Conservation (phyloP, 2,329 filamentous ascomycete genomes). For the Keithomyces neogunnii region DNA sequence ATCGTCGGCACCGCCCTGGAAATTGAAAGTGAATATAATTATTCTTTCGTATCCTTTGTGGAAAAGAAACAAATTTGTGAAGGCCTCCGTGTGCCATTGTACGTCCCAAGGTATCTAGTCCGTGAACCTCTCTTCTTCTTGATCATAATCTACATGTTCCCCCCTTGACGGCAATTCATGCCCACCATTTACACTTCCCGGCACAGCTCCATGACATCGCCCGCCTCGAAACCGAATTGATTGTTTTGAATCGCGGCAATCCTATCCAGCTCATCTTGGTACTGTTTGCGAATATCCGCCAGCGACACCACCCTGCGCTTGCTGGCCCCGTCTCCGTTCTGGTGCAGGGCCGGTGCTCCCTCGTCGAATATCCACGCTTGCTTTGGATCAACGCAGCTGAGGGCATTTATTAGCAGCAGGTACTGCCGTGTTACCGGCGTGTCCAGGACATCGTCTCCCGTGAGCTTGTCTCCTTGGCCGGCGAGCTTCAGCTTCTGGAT, state of each 20-base stretch:
- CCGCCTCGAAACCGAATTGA: constrained; percentile 67
- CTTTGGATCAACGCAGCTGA: constrained; percentile 72
- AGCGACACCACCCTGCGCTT: constrained; percentile 77
- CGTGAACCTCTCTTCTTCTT: constrained; percentile 5
- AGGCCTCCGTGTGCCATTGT: background rate
- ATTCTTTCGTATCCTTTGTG: constrained; percentile 17
- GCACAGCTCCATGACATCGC: constrained; percentile 44
- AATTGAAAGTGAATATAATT: constrained; percentile 13
- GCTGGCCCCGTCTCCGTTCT: constrained; percentile 14
- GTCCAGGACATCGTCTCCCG: constrained; percentile 48
- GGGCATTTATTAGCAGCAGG: constrained; percentile 83
- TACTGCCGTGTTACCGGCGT: constrained; percentile 67
- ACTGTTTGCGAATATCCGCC: constrained; percentile 78
- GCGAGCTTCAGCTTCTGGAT: constrained; percentile 53
- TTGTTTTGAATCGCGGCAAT: constrained; percentile 83
- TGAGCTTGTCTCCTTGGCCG: constrained; percentile 49
- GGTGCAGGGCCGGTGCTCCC: constrained; percentile 15
- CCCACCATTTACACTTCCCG: background rate
- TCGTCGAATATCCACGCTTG: constrained; percentile 69
- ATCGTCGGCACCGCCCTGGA: background rate
- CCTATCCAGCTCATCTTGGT: constrained; percentile 82
- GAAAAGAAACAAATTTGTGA: background rate
- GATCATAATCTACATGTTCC: background rate
- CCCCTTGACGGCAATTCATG: background rate
- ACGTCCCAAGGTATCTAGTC: constrained; percentile 21